These are phyloP conservation scores for Taxillus chinensis DNA, from an alignment of 164 flowering plant species.

Conservation along the genomic window DNA sequence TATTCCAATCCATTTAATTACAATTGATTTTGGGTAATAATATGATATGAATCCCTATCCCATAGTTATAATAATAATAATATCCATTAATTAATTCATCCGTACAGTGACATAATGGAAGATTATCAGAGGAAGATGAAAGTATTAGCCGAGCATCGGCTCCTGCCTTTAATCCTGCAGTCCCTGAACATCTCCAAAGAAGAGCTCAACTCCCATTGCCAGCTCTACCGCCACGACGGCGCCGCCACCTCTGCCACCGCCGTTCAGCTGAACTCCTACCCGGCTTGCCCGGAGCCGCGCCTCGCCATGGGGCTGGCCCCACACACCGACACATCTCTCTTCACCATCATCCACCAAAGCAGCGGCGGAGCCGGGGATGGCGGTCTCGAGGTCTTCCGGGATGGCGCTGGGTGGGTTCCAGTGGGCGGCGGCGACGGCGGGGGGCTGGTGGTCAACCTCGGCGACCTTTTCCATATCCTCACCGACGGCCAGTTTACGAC, in stretches of 20 bases:
- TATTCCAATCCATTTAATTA: too few relatives aligned
- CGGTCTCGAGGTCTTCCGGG: conserved; percentile 38
- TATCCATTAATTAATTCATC: not conserved
- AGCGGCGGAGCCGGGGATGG: conserved; percentile 4
- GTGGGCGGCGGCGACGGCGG: conserved; percentile 21
- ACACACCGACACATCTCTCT: conserved; percentile 54
- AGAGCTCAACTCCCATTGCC: conserved; percentile 8
- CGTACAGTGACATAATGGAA: conserved; percentile 36
- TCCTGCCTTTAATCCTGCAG: conserved; percentile 23
- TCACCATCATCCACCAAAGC: conserved; percentile 47
- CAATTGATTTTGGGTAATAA: too few relatives aligned
- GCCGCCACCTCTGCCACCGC: conserved; percentile 15
- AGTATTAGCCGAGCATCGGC: conserved; percentile 15
- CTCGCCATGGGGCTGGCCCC: conserved; percentile 56
- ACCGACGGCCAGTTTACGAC: conserved; percentile 30
- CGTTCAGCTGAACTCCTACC: conserved; percentile 55
- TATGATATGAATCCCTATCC: too few relatives aligned
- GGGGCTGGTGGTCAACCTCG: conserved; percentile 45
- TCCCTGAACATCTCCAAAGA: conserved; percentile 20
- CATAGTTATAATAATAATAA: too few relatives aligned
- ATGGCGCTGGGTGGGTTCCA: conserved; percentile 35
- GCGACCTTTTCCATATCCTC: conserved; percentile 46
- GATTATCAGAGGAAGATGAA: conserved; percentile 44
- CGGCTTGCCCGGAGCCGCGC: conserved; percentile 49
- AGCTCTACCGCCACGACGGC: not conserved